Base-by-base conservation (phyloP, 2,329 filamentous ascomycete genomes). In the Zelopaecilomyces penicillatus region DNA sequence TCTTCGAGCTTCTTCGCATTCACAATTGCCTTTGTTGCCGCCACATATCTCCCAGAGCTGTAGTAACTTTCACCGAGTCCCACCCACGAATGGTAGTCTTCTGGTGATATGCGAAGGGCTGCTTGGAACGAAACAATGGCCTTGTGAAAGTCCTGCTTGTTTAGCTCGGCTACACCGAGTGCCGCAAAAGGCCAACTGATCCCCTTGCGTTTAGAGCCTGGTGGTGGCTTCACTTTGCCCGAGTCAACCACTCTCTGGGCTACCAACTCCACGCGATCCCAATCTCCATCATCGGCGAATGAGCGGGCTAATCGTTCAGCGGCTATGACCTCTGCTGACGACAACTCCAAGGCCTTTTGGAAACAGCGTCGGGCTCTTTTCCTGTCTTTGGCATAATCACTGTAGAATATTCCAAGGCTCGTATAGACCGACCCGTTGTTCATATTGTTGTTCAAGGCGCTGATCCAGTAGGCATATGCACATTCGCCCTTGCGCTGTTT, bases 41-140 rank as follows among this genome's bases (percentile, higher is more conserved):
- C 91, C 48, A 96, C 85, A 58, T 94, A 94, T 50, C 91, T 78
- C 7, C 93, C 91, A 11, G 90, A 95, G 54, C 87, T 93, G 60
- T 96, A 85, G 58, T 98, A 98, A 58, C 89, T 95, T 66, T 98
- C 93, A n/a, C 91, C 93, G 1, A 98, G 74, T 1, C 93, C 93
- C 27, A 98, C 86, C 80, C 91, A 98, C 0, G 87, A 95, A 65
- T 98, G 85, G 58, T 97, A 97, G 63, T 97, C 88, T 36, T 83
- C 72, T 0, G 90, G 88, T 2, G 82, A 79, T 39, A 95, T 86
- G 43, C 91, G 77, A 31, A 98, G 71, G 8, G 93, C 90, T 2
- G 87, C 81, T 57, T 97, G 86, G 62, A 97, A 98, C 0, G 88
- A 95, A 6, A 91, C 82, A 43, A 97, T 89, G 32, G 89, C 89